phyloP scores from a whole-genome alignment of 2,329 filamentous ascomycete species.

The Fusarium nurragi region DNA sequence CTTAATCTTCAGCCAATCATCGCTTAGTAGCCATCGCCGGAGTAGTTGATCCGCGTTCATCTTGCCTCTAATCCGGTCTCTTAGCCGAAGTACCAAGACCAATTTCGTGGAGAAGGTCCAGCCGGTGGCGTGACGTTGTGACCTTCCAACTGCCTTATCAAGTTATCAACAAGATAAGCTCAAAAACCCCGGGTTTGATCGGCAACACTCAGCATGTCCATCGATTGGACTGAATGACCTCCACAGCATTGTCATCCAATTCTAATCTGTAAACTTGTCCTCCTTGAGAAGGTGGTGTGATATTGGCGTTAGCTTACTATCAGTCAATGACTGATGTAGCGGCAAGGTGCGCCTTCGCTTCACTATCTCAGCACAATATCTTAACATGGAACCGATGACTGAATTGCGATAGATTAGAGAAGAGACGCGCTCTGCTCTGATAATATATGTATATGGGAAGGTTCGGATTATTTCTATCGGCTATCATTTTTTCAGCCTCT shows the following conservation, averaged over 20 bases:
- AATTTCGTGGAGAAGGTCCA: background rate
- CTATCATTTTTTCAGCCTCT: background rate
- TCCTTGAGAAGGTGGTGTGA: background rate
- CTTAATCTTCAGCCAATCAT: background rate
- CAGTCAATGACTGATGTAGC: background rate
- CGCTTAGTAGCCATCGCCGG: background rate
- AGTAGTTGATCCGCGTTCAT: background rate
- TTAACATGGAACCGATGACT: background rate
- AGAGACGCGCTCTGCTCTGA: no score
- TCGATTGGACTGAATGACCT: background rate
- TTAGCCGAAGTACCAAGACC: background rate
- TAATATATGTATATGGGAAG: slow-evolving; percentile 10
- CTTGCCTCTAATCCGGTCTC: background rate
- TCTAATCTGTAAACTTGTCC: background rate
- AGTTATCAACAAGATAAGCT: background rate
- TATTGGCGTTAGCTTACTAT: background rate
- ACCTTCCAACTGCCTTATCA: background rate
- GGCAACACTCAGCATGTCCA: background rate
- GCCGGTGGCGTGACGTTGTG: background rate
- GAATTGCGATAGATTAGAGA: no score
- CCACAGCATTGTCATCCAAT: background rate
- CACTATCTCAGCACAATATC: background rate
- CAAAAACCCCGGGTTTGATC: background rate
- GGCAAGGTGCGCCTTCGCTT: background rate
- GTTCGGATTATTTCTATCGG: slow-evolving; percentile 11